Evolutionary conservation across 805 yeast species (phyloP).

Genomic region (Candida incommunis): DNA sequence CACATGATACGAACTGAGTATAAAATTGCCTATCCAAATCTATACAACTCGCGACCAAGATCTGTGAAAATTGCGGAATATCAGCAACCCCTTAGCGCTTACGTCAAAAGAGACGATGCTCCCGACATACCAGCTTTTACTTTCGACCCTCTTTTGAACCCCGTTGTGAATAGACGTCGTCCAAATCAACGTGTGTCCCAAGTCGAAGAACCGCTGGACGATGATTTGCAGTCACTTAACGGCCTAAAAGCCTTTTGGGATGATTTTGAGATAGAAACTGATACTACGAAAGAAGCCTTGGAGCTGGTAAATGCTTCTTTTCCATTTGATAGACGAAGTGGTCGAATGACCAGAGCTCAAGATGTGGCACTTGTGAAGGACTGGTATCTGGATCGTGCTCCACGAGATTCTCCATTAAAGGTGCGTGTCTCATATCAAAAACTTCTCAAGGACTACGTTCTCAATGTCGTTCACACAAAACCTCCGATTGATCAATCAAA

Average conservation of each 20-base stretch:
- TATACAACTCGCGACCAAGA: conserved; percentile 67
- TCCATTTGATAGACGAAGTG: conserved; percentile 71
- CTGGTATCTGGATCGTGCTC: conserved; percentile 55
- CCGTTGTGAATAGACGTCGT: conserved; percentile 25
- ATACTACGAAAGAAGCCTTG: conserved; percentile 40
- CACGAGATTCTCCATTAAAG: conserved; percentile 47
- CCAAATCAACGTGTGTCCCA: conserved; percentile 15
- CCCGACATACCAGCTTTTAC: conserved; percentile 41
- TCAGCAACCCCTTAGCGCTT: conserved; percentile 45
- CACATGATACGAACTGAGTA: conserved; percentile 68
- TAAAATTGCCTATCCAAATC: conserved; percentile 70
- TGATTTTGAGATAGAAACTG: conserved; percentile 31
- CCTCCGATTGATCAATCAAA: conserved; percentile 33
- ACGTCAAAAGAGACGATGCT: conserved; percentile 29
- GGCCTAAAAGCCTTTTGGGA: conserved; percentile 25
- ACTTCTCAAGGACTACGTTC: conserved; percentile 59
- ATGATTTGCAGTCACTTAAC: conserved; percentile 12
- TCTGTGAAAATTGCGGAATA: conserved; percentile 50
- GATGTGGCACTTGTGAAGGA: conserved; percentile 75
- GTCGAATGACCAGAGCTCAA: conserved; percentile 64
- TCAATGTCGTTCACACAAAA: conserved; percentile 49
- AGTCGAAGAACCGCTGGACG: conserved; percentile 12
- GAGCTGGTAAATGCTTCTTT: conserved; percentile 67
- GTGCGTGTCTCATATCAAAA: conserved; percentile 82
- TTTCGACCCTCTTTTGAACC: conserved; percentile 41